These are phyloP conservation scores for Yamadazyma siamensis DNA, from an alignment of 1,139 yeast species.

Conservation along the genomic window DNA sequence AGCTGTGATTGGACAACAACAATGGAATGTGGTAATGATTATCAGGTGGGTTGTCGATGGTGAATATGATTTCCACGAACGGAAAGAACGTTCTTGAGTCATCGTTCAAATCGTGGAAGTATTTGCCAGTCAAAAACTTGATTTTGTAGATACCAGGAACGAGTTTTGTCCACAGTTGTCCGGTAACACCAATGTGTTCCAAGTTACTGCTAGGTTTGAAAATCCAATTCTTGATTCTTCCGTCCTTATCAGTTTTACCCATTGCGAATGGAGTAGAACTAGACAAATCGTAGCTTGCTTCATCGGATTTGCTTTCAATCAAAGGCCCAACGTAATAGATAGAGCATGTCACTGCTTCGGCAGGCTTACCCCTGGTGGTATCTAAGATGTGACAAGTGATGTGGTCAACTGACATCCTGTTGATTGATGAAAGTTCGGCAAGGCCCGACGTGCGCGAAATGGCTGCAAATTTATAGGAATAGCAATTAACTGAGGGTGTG, in stretches of 20 bases:
- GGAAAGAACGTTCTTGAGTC: constrained; percentile 66
- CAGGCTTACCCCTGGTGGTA: constrained; percentile 82
- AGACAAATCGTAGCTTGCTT: constrained; percentile 24
- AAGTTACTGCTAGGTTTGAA: constrained; percentile 31
- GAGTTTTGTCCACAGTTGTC: constrained; percentile 37
- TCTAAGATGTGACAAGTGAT: constrained; percentile 87
- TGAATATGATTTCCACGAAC: constrained; percentile 72
- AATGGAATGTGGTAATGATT: constrained; percentile 86
- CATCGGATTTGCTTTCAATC: constrained; percentile 22
- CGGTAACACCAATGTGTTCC: constrained; percentile 28
- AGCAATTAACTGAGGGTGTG: too few species aligned
- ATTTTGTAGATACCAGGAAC: constrained; percentile 68
- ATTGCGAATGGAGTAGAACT: constrained; percentile 49
- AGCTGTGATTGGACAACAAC: constrained; percentile 76
- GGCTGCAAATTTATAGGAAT: neutral
- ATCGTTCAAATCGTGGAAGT: constrained; percentile 41
- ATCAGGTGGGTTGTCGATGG: constrained; percentile 63
- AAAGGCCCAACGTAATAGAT: constrained; percentile 38
- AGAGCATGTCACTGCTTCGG: constrained; percentile 60
- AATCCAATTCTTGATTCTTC: constrained; percentile 71
- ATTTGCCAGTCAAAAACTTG: constrained; percentile 69
- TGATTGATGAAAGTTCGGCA: constrained; percentile 2
- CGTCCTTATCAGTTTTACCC: constrained; percentile 71
- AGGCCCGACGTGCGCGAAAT: constrained; percentile 3
- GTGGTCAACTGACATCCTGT: constrained; percentile 42